A percentile compares a stretch with the other conserved stretches of the same genome.
Conservation (phyloP, 2,329 filamentous ascomycete genomes). For the Colletotrichum salicis region DNA sequence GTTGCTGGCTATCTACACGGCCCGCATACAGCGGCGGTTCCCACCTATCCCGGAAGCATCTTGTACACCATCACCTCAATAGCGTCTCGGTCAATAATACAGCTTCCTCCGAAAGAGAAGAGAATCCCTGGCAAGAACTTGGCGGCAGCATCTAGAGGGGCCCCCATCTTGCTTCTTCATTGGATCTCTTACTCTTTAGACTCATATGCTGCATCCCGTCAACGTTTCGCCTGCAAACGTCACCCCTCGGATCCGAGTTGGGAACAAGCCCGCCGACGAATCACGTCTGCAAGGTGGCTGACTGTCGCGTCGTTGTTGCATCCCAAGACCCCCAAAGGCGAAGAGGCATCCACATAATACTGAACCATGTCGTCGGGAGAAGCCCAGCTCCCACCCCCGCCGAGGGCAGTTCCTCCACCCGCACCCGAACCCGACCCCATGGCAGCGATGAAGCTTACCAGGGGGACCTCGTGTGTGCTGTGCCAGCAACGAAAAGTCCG, state of each 20-base stretch:
- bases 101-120: neutral
- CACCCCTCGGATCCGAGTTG: slow-evolving; percentile 31
- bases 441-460: slow-evolving; percentile 62
- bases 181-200: slow-evolving; percentile 23
- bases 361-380: slow-evolving; percentile 35
- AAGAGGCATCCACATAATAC: slow-evolving; percentile 29
- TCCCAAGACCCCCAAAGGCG: neutral
- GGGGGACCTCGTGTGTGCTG: slow-evolving; percentile 73
- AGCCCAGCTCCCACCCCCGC: slow-evolving; percentile 36
- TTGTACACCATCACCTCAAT: neutral
- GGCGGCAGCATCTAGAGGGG: neutral
- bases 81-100: slow-evolving; percentile 26
- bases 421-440: slow-evolving; percentile 50
- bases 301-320: slow-evolving; percentile 10
- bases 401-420: slow-evolving; percentile 38
- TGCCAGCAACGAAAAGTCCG: slow-evolving; percentile 83
- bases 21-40: neutral
- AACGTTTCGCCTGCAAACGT: slow-evolving; percentile 31
- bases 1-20: neutral
- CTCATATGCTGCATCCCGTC: slow-evolving; percentile 15
- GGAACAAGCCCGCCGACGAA: slow-evolving; percentile 26
- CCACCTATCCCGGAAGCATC: neutral
- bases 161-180: slow-evolving; percentile 18
- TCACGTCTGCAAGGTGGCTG: slow-evolving; percentile 11
- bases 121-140: neutral